Evolutionary conservation across 2,329 filamentous ascomycete genomes (phyloP).

Genomic region (Diatrype stigma): DNA sequence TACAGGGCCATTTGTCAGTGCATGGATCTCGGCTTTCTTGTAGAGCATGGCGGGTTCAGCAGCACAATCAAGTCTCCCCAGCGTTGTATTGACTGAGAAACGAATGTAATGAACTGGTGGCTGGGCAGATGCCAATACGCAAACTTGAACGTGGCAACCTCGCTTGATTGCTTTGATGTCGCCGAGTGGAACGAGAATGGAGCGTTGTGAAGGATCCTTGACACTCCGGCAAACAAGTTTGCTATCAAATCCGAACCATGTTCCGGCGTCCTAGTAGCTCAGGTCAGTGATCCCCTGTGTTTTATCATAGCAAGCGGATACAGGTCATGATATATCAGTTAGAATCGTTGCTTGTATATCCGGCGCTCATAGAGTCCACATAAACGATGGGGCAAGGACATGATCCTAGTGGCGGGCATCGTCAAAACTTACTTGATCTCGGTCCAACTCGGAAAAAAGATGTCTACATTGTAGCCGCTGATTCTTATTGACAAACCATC

Average conservation of each 20-base stretch:
- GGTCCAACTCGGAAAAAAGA: conserved; percentile 48
- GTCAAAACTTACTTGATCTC: conserved; percentile 36
- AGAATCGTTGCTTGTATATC: too few species aligned
- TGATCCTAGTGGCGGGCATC: not conserved
- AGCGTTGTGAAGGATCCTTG: conserved; percentile 36
- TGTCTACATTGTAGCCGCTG: conserved; percentile 43
- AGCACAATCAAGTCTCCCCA: conserved; percentile 54
- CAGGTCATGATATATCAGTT: too few species aligned
- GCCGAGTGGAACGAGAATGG: conserved; percentile 52
- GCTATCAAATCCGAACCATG: conserved; percentile 51
- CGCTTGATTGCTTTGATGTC: conserved; percentile 19
- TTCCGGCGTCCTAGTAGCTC: conserved; percentile 3
- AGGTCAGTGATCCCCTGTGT: not conserved
- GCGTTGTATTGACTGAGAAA: conserved; percentile 49
- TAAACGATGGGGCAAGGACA: too few species aligned
- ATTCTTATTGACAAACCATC: conserved; percentile 44
- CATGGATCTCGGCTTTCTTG: conserved; percentile 56
- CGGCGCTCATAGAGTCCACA: too few species aligned
- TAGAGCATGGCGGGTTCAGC: conserved; percentile 52
- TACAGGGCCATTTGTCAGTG: conserved; percentile 53
- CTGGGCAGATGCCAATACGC: conserved; percentile 26
- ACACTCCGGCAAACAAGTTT: conserved; percentile 53
- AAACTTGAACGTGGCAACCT: conserved; percentile 40
- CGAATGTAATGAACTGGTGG: conserved; percentile 35
- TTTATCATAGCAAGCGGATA: too few species aligned